Base-by-base conservation (phyloP, 2,329 filamentous ascomycete genomes). In the Lecanicillium sp. region DNA sequence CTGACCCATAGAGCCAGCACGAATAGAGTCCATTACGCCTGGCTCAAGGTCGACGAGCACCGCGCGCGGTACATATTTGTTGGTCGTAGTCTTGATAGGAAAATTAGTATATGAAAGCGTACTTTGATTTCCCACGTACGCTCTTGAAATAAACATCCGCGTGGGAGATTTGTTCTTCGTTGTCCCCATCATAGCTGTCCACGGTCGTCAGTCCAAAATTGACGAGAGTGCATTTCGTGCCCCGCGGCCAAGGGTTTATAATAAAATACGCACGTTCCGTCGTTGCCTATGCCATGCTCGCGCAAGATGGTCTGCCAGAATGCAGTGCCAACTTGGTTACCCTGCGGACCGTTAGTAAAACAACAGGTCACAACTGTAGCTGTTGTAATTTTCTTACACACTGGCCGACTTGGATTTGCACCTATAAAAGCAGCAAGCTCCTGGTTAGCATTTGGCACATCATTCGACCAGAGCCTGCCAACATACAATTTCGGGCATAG, bases 311-410 rank as follows among this genome's bases (percentile, higher is more conserved):
- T 86, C 73, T 90, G 86, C 86, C 93, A 98, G 83, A 98, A 98
- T 75, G 93, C 93, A 79, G 93, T 91, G 90, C 93, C 93, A 64
- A 97, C 95, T 88, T 98, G 93, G 86, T 98, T 97, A 83, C 93
- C 93, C 91, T 96, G 64, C 60, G 49, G 54, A 51, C 62, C 56
- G 51, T 42, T 54, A 53, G 50, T 65, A 75, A 67, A 60, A 51
- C 51, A 55, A 51, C 52, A 35, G 20, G 8, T 26, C 19, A n/a
- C 17, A 15, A 36, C 9, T 26, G 42, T 14, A 9, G 29, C 14
- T 6, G 8, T 10, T 9, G 11, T 41, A 12, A 10, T 29, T 46
- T 42, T 76, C 74, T 74, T 75, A 96, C 90, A 79, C 93, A 97
- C 84, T 97, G 93, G 75, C 93, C 93, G 81, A 93, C 97, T 80